These are phyloP conservation scores for Rhodamnia argentea DNA, from an alignment of 345 rosid species.

Conservation along the genomic window DNA sequence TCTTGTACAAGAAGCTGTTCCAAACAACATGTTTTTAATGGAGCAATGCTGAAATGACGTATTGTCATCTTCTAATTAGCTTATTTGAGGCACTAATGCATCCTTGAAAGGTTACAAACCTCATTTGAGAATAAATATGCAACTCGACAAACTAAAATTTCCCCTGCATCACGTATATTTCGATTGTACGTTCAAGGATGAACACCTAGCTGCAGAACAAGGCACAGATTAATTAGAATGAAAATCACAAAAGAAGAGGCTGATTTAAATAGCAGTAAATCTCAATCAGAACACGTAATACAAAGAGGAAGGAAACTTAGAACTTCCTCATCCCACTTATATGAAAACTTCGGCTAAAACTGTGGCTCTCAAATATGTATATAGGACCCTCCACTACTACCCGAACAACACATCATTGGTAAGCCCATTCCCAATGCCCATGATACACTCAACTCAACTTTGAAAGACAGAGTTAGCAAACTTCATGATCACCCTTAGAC, in stretches of 20 bases:
- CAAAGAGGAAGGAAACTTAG: not conserved
- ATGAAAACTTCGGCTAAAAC: not conserved
- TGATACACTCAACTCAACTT: not conserved
- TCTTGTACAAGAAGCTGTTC: too few relatives aligned
- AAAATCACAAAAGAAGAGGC: not conserved
- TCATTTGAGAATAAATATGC: conserved; percentile 49
- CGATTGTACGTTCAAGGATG: conserved; percentile 26
- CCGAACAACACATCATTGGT: not conserved
- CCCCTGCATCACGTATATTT: conserved; percentile 53
- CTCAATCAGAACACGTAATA: too few relatives aligned
- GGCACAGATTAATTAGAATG: not conserved
- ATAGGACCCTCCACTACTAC: not conserved
- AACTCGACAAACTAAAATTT: conserved; percentile 41
- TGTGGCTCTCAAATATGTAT: not conserved
- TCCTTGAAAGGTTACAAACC: conserved; percentile 33
- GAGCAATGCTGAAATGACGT: too few relatives aligned
- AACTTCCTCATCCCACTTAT: not conserved
- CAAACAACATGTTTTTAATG: too few relatives aligned
- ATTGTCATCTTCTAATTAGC: not conserved
- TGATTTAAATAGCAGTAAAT: not conserved
- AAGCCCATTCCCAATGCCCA: not conserved
- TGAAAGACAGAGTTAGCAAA: not conserved
- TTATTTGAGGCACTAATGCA: too few relatives aligned
- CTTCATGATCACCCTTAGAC: not conserved
- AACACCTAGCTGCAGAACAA: conserved; percentile 59